These are phyloP conservation scores for Chloranthus sessilifolius DNA, from an alignment of 164 flowering plant genomes.

Conservation along the genomic window DNA sequence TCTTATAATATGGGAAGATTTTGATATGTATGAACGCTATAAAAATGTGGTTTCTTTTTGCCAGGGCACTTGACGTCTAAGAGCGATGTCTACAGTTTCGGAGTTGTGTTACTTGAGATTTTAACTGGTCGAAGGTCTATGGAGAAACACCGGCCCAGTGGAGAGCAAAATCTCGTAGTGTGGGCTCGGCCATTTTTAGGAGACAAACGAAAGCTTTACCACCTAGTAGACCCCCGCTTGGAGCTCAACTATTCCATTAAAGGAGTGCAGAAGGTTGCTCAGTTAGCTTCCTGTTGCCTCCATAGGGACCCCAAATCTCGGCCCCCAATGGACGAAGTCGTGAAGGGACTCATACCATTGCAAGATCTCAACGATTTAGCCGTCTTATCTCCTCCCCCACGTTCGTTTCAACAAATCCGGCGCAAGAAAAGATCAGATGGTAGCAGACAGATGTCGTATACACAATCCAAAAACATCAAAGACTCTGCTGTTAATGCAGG, in stretches of 20 bases:
- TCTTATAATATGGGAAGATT: too few species aligned
- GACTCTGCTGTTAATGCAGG: constrained; percentile 47
- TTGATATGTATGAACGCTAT: too few species aligned
- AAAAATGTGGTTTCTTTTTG: constrained; percentile 4
- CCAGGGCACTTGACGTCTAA: constrained; percentile 93
- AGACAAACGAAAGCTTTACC: constrained; percentile 69
- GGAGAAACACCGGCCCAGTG: constrained; percentile 88
- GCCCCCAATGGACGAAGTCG: constrained; percentile 86
- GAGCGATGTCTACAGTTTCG: constrained; percentile 92
- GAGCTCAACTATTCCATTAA: constrained; percentile 80
- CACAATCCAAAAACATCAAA: constrained; percentile 40
- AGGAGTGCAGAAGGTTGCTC: constrained; percentile 79
- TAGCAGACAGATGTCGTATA: constrained; percentile 26
- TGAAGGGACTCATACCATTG: constrained; percentile 61
- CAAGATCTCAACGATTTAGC: constrained; percentile 84
- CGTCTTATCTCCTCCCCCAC: constrained; percentile 52
- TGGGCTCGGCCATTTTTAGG: constrained; percentile 80
- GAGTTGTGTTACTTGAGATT: constrained; percentile 90
- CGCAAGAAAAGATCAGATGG: constrained; percentile 67
- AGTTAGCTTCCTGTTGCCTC: constrained; percentile 74
- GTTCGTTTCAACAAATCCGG: constrained; percentile 55
- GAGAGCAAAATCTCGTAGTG: constrained; percentile 82
- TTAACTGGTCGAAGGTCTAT: constrained; percentile 90
- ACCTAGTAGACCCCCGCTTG: constrained; percentile 77
- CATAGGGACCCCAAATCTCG: constrained; percentile 75